phyloP scores from a whole-genome alignment of 2,329 filamentous ascomycete species.

The Paecilomyces variotii region DNA sequence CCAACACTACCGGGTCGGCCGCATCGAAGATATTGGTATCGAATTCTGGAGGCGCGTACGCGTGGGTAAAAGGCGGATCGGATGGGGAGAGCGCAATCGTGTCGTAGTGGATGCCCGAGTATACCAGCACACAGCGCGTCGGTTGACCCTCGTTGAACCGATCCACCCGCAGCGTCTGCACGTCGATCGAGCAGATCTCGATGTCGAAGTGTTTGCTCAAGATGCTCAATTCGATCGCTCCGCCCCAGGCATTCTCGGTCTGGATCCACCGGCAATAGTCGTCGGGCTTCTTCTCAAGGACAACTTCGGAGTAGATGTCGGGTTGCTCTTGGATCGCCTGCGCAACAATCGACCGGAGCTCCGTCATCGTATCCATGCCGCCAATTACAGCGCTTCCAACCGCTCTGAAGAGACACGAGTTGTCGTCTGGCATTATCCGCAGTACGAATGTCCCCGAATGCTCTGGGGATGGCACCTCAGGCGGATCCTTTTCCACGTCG shows the following conservation, averaged over 20 bases:
- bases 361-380: conserved; percentile 57
- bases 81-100: conserved; percentile 68
- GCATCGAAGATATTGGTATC: conserved; percentile 70
- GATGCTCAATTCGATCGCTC: conserved; percentile 81
- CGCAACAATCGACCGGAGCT: conserved; percentile 69
- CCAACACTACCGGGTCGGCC: conserved; percentile 46
- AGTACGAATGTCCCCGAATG: conserved; percentile 58
- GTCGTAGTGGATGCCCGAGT: conserved; percentile 91
- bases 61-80: conserved; percentile 47
- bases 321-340: conserved; percentile 67
- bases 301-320: conserved; percentile 63
- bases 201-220: conserved; percentile 76
- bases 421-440: conserved; percentile 94
- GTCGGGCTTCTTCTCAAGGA: conserved; percentile 64
- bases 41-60: conserved; percentile 59
- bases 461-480: conserved; percentile 51
- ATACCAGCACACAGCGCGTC: conserved; percentile 71
- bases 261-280: conserved; percentile 79
- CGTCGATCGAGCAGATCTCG: conserved; percentile 78
- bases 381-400: conserved; percentile 72
- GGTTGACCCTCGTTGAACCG: conserved; percentile 68
- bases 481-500: conserved; percentile 48
- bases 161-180: conserved; percentile 59
- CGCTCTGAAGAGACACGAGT: conserved; percentile 87
- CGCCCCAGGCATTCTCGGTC: conserved; percentile 76